A percentile compares a stretch with the other conserved stretches of the same genome.
Conservation (phyloP, 176 grass and related monocot genomes). For the Puccinellia tenuiflora region DNA sequence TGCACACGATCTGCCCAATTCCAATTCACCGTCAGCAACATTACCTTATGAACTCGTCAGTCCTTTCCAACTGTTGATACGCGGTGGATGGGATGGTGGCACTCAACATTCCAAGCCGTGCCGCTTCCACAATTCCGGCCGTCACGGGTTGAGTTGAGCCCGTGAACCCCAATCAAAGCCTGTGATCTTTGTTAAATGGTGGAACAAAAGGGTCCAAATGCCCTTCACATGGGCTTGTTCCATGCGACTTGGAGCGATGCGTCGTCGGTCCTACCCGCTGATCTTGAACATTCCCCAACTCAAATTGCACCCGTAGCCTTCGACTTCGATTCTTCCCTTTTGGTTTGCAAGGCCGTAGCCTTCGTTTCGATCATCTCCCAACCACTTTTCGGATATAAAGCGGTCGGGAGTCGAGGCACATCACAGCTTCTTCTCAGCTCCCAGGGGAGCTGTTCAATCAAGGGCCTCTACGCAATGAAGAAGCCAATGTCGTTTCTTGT, state of each 20-base stretch:
- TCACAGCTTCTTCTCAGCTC: neutral
- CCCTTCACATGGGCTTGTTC: conserved; percentile 72
- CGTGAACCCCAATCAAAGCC: conserved; percentile 17
- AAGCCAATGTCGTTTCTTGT: neutral
- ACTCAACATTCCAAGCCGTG: conserved; percentile 20
- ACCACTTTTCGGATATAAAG: conserved; percentile 27
- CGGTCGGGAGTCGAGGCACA: neutral
- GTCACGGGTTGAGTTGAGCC: neutral
- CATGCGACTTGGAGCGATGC: conserved; percentile 19
- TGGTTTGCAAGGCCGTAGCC: neutral
- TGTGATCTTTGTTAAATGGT: conserved; percentile 3
- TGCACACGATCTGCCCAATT: neutral
- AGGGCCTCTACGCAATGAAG: conserved; percentile 15
- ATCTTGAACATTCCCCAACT: neutral
- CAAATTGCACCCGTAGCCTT: neutral
- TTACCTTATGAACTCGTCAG: too few relatives aligned
- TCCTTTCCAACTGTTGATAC: neutral
- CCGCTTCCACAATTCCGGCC: neutral
- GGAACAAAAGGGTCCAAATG: conserved; percentile 16
- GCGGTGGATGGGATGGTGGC: neutral
- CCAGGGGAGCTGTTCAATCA: neutral
- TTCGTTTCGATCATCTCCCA: neutral
- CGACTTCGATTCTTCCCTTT: neutral
- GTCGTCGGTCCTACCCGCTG: neutral
- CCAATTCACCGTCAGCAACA: too few relatives aligned